A percentile compares a stretch with the other conserved stretches of the same genome.
Conservation (phyloP, 2,329 filamentous ascomycete genomes). For the Fusarium sp. region DNA sequence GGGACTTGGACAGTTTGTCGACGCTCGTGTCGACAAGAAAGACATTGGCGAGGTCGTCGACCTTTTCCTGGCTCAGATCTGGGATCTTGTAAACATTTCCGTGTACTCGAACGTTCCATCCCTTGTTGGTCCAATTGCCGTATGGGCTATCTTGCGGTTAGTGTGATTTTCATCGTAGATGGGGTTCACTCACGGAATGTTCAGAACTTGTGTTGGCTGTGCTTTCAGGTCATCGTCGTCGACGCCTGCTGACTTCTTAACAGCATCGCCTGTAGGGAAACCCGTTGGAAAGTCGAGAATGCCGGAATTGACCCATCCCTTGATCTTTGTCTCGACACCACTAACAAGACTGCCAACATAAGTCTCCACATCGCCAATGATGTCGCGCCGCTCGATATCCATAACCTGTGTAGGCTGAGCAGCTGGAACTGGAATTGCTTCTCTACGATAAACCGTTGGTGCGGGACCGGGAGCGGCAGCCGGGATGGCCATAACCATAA, state of each 20-base stretch:
- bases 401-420: conserved; percentile 44
- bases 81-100: conserved; percentile 87
- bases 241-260: conserved; percentile 72
- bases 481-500: conserved; percentile 41
- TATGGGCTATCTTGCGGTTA: conserved; percentile 60
- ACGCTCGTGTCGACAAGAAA: conserved; percentile 77
- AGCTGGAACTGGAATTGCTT: conserved; percentile 21
- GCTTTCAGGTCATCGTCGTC: conserved; percentile 68
- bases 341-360: conserved; percentile 64
- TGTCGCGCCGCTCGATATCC: conserved; percentile 48
- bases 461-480: conserved; percentile 41
- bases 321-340: conserved; percentile 66
- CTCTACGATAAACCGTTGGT: conserved; percentile 33
- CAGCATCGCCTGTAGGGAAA: conserved; percentile 72
- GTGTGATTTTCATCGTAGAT: too few species aligned
- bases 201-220: conserved; percentile 76
- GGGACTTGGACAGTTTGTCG: conserved; percentile 65
- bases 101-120: conserved; percentile 82
- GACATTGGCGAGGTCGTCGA: conserved; percentile 76
- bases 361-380: conserved; percentile 60
- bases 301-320: conserved; percentile 71
- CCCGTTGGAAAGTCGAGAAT: conserved; percentile 76
- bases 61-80: conserved; percentile 71
- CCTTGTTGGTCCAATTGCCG: conserved; percentile 82
- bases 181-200: conserved; percentile 65